A percentile compares a stretch with the other conserved stretches of the same genome.
phyloP scores from a whole-genome alignment of 1,284 basidiomycete genomes.

The Meira nashicola region DNA sequence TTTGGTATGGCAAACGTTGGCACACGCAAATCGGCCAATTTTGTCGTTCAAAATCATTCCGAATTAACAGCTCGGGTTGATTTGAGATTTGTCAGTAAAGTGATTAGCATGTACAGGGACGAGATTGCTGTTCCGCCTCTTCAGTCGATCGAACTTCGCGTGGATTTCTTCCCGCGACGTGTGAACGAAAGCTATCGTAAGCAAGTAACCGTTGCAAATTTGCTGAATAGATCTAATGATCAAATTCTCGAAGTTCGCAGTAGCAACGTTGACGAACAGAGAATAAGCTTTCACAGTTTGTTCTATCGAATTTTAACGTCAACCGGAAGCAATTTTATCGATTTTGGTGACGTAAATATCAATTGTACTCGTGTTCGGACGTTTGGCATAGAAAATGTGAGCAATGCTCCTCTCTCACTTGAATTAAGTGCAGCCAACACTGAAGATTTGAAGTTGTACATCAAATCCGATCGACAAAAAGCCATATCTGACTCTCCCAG shows the following conservation, averaged over 20 bases:
- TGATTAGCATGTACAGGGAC: constrained; percentile 57
- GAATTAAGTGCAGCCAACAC: constrained; percentile 57
- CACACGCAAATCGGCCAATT: constrained; percentile 54
- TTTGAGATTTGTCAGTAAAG: constrained; percentile 58
- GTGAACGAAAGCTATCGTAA: constrained; percentile 58
- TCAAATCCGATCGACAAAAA: constrained; percentile 34
- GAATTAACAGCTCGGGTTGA: constrained; percentile 57
- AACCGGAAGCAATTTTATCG: constrained; percentile 57
- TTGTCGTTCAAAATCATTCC: constrained; percentile 55
- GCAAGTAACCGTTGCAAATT: constrained; percentile 56
- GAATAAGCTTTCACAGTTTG: constrained; percentile 58
- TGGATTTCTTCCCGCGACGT: constrained; percentile 58
- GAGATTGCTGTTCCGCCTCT: constrained; percentile 56
- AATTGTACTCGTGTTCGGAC: constrained; percentile 56
- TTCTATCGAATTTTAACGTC: constrained; percentile 59
- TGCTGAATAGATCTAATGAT: constrained; percentile 51
- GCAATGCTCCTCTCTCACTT: constrained; percentile 52
- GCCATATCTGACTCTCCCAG: too few relatives aligned
- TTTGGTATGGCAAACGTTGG: constrained; percentile 58
- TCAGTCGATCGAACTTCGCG: constrained; percentile 56
- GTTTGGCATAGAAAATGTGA: constrained; percentile 56
- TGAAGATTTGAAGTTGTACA: constrained; percentile 57
- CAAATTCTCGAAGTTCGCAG: constrained; percentile 57
- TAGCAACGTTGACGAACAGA: constrained; percentile 57
- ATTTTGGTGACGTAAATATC: constrained; percentile 58